Percentiles rank a stretch among this genome's conserved stretches.
Conservation (phyloP, 768 basidiomycete genomes). For the Lactifluus hygrophoroides region DNA sequence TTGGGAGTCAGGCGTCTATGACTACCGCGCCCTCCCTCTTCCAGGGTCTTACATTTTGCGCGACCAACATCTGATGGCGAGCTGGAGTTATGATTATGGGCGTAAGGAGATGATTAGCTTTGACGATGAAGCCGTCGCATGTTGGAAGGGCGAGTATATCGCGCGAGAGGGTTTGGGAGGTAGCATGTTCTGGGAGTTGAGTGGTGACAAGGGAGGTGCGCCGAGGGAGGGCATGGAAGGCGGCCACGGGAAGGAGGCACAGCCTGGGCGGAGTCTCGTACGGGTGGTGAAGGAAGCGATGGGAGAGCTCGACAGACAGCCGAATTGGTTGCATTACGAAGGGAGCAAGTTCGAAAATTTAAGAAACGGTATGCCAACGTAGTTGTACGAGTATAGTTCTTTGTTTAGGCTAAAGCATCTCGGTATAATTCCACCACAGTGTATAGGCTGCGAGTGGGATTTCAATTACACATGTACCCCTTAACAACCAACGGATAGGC, state of each 20-base stretch:
- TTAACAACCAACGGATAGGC: too few species aligned
- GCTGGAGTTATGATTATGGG: constrained; percentile 73
- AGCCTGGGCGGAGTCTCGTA: constrained; percentile 64
- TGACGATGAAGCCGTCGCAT: constrained; percentile 61
- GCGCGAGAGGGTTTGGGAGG: constrained; percentile 69
- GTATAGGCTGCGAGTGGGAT: too few species aligned
- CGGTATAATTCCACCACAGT: too few species aligned
- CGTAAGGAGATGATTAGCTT: constrained; percentile 79
- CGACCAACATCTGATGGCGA: constrained; percentile 62
- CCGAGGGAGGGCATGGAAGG: constrained; percentile 62
- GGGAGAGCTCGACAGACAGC: constrained; percentile 19
- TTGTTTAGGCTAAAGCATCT: neutral
- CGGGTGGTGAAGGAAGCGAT: constrained; percentile 48
- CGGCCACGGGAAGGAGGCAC: constrained; percentile 65
- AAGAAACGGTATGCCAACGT: constrained; percentile 50
- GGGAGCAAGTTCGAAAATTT: constrained; percentile 75
- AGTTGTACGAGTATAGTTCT: neutral
- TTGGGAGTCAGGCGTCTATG: constrained; percentile 90
- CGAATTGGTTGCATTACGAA: constrained; percentile 80
- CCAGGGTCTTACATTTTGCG: constrained; percentile 56
- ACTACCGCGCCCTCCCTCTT: constrained; percentile 84
- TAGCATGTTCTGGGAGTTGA: constrained; percentile 92
- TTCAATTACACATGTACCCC: neutral
- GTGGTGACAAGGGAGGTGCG: constrained; percentile 67
- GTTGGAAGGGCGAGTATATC: constrained; percentile 78